Evolutionary conservation across 768 basidiomycete genomes (phyloP).

Genomic region (Mrakia hoshinonis): DNA sequence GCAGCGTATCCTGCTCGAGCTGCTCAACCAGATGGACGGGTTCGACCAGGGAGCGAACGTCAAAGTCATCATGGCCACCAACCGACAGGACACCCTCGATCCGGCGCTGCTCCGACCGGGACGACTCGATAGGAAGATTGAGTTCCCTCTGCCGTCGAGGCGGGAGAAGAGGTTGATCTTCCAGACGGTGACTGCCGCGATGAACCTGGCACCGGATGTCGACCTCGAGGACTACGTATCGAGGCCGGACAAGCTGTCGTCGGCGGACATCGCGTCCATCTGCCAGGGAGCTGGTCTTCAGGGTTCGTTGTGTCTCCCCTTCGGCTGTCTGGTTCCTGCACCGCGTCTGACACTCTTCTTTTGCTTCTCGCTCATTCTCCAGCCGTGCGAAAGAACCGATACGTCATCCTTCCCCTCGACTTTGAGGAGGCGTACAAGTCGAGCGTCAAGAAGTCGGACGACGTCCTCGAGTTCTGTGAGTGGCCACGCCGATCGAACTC

Average conservation of each 20-base stretch:
- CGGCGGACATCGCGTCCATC: slow-evolving; percentile 89
- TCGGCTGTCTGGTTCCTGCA: background rate
- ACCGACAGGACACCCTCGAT: slow-evolving; percentile 94
- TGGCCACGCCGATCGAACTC: background rate
- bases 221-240: slow-evolving; percentile 98
- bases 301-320: slow-evolving; percentile 45
- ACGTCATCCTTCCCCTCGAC: slow-evolving; percentile 90
- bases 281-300: slow-evolving; percentile 95
- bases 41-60: slow-evolving; percentile 98
- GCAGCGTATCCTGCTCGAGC: slow-evolving; percentile 90
- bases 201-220: slow-evolving; percentile 96
- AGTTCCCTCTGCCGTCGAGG: slow-evolving; percentile 88
- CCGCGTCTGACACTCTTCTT: background rate
- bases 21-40: slow-evolving; percentile 98
- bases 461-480: slow-evolving; percentile 81
- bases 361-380: background rate
- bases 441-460: slow-evolving; percentile 91
- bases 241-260: slow-evolving; percentile 87
- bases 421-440: slow-evolving; percentile 99
- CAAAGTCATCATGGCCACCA: slow-evolving; percentile 99
- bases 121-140: slow-evolving; percentile 95
- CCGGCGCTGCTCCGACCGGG: slow-evolving; percentile 95
- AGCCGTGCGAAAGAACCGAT: slow-evolving; percentile 40
- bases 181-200: slow-evolving; percentile 93
- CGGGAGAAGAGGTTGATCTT: slow-evolving; percentile 94